Conservation (phyloP, 192 early-diverging fungal species). For the Coemansia sp. region DNA sequence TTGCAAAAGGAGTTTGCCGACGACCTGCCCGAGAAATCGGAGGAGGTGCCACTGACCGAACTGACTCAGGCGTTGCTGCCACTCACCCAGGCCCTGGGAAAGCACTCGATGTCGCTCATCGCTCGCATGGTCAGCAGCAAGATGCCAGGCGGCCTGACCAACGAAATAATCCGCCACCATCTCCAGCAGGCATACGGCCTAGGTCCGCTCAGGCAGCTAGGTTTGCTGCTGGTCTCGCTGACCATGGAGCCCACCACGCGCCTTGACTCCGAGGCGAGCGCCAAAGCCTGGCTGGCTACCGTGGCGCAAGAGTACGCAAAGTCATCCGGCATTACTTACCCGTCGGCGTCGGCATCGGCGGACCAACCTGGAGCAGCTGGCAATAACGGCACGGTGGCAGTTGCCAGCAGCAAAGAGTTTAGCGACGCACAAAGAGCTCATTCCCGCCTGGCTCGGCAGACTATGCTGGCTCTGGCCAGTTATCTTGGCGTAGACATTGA, state of each 20-base stretch:
- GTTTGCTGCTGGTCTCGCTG: conserved; percentile 74
- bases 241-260: conserved; percentile 85
- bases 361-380: conserved; percentile 59
- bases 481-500: conserved; percentile 81
- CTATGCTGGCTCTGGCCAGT: conserved; percentile 74
- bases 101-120: conserved; percentile 74
- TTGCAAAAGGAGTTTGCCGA: conserved; percentile 92
- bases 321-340: conserved; percentile 64
- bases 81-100: conserved; percentile 69
- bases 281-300: conserved; percentile 78
- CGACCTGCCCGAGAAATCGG: conserved; percentile 86
- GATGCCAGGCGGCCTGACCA: conserved; percentile 92
- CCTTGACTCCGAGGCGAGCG: conserved; percentile 72
- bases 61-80: conserved; percentile 76
- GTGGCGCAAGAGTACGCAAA: conserved; percentile 75
- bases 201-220: conserved; percentile 65
- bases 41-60: conserved; percentile 83
- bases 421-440: conserved; percentile 73
- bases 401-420: conserved; percentile 88
- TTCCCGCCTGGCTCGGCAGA: conserved; percentile 68
- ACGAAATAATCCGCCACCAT: conserved; percentile 68
- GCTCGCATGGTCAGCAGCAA: conserved; percentile 84
- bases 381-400: conserved; percentile 63
- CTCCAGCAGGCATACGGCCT: conserved; percentile 68
- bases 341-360: conserved; percentile 25